Base-by-base conservation (phyloP, 2,329 filamentous ascomycete genomes). In the Fusarium transvaalense region DNA sequence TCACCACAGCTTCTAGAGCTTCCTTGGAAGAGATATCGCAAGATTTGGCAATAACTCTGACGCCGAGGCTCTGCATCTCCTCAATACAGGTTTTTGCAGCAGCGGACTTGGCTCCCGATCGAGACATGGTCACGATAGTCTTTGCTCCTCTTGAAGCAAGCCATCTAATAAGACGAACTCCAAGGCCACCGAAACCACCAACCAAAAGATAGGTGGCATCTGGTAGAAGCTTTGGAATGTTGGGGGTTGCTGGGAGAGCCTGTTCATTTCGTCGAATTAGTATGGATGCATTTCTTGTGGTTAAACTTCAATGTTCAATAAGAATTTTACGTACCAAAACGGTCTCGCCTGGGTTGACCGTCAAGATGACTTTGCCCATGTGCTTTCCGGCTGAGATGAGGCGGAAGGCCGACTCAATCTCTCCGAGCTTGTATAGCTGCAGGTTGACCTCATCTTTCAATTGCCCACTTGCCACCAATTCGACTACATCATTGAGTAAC, bases 361-460 rank as follows among this genome's bases (percentile, higher is more conserved):
- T 54, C 51, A 54, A 45, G 31, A 54, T 43, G 31, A 54, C 51
- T 29, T 54, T 54, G 31, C 51, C 51, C 38, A 35, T 54, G 13
- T 54, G 51, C 23, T 54, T 54, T 19, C 51, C 51, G 17, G 51
- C 38, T 10, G 29, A 35, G 12, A 54, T 54, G 12, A 54, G 39
- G 17, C 51, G 51, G 51, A 54, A 54, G 21, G 51, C 51, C 6
- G 47, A 51, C 48, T 51, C 35, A 3, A 51, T 51, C 10, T 51
- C 34, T 51, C 48, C 47, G 6, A 51, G 47, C n/a, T 51, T 51
- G 48, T 39, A 51, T 12, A 39, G 48, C 14, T 39, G 34, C 3
- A 51, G 48, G 21, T 51, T 51, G 0, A 51, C 47, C 38, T 51
- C 47, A 38, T 51, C 47, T 2, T 38, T 51, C 34, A 51, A 29